A percentile compares a stretch with the other conserved stretches of the same genome.
These are phyloP conservation scores for Penstemon barbatus DNA, from an alignment of 257 asterid genomes.

Conservation along the genomic window DNA sequence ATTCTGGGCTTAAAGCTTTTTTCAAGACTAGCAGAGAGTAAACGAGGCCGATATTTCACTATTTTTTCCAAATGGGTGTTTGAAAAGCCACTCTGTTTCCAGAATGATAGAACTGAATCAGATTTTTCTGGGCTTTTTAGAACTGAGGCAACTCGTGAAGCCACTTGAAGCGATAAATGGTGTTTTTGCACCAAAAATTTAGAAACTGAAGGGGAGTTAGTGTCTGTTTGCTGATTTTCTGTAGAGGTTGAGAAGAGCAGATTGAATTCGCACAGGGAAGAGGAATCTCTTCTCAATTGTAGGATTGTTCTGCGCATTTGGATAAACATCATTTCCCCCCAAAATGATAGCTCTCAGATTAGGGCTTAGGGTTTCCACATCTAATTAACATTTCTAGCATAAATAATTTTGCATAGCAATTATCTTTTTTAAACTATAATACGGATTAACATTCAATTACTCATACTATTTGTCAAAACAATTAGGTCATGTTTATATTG, in stretches of 20 bases:
- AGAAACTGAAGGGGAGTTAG: background rate
- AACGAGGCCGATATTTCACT: conserved; percentile 21
- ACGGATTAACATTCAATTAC: no score
- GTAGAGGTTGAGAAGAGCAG: conserved; percentile 26
- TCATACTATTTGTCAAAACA: no score
- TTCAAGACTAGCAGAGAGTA: conserved; percentile 28
- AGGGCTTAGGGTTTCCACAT: no score
- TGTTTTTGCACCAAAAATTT: conserved; percentile 28
- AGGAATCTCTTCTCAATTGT: background rate
- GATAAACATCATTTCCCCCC: no score
- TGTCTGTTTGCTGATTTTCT: background rate
- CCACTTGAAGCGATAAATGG: conserved; percentile 32
- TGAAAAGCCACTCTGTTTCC: conserved; percentile 38
- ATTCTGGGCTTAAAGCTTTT: conserved; percentile 41
- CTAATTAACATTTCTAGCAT: no score
- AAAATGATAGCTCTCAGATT: no score
- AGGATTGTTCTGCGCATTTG: no score
- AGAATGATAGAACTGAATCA: conserved; percentile 19
- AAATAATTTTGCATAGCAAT: no score
- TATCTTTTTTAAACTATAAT: no score
- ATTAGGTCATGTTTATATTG: no score
- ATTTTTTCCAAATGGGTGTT: conserved; percentile 35
- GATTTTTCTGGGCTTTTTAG: conserved; percentile 4
- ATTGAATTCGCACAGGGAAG: background rate
- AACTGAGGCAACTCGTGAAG: conserved; percentile 27